These are phyloP conservation scores for Alnus glutinosa DNA, from an alignment of 306 rosid genomes.

Conservation along the genomic window DNA sequence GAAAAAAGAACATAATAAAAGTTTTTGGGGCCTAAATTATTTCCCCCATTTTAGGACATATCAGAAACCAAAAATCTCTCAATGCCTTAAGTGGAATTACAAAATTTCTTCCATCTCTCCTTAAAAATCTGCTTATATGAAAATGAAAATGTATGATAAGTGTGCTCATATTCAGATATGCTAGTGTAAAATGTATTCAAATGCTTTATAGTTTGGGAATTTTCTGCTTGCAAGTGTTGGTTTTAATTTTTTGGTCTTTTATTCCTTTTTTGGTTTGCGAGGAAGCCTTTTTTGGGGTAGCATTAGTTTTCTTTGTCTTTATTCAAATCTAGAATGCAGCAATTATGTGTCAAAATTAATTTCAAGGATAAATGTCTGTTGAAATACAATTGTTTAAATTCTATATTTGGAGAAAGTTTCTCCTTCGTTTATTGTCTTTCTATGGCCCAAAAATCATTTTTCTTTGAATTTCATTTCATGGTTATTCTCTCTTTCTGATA, in stretches of 20 bases:
- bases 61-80: neutral
- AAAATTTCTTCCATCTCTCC: too few relatives aligned
- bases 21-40: neutral
- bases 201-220: neutral
- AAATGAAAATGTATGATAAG: neutral
- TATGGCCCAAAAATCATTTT: neutral
- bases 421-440: neutral
- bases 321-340: neutral
- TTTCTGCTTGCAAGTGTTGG: neutral
- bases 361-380: neutral
- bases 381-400: neutral
- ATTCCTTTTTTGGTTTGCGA: neutral
- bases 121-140: neutral
- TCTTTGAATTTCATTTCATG: neutral
- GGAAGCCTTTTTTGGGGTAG: neutral
- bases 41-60: neutral
- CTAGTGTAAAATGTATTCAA: neutral
- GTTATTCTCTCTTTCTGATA: neutral
- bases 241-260: neutral
- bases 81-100: neutral
- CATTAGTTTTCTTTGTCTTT: too few relatives aligned
- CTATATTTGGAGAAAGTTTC: neutral
- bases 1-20: too few relatives aligned
- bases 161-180: neutral
- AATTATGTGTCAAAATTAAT: neutral